Base-by-base conservation (phyloP, 352 stramenopile species). In the Peronospora destructor region DNA sequence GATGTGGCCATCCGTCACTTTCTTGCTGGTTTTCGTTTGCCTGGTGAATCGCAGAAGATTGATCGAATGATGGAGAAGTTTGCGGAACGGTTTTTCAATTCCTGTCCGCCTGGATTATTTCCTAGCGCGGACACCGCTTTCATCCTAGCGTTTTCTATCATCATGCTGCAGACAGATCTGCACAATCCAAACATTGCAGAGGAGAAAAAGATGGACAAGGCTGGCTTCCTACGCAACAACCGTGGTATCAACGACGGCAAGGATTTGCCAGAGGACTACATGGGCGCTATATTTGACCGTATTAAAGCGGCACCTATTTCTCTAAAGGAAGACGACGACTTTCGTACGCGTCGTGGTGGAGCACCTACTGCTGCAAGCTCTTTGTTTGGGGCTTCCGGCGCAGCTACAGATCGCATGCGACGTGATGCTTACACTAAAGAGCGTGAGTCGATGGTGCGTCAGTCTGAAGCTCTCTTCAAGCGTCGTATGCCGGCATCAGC, bases 41-140 rank as follows among this genome's bases (percentile, higher is more conserved):
- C 95, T 4, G 97, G 97, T 19, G 97, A 99, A 70, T 97, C 96
- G 0, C 97, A 99, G 65, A 99, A 99, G 71, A 99, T 99, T 69
- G 97, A 99, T 74, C 94, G 97, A 26, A 99, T 99, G 59, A 99
- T 99, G 95, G 96, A 99, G 61, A 98, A 98, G 57, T 99, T 99
- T 70, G 96, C 97, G 1, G 95, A 98, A 64, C 78, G 76, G 0
- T 92, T 73, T 42, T 84, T 82, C 29, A 78, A 96, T 66, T 36
- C 64, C 52, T 70, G 83, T 83, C 50, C 73, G 3, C 64, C 73
- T 4, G 77, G 71, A 5, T 63, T 98, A 1, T 98, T 99, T 61
- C 78, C 89, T 11, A 97, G 84, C 26, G 92, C 94, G 11, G 97
- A 99, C 62, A 97, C 94, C 4, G 96, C 96, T 2, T 99, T 99